Conservation (phyloP, 75 land plant genomes). For the Sequoia sempervirens region DNA sequence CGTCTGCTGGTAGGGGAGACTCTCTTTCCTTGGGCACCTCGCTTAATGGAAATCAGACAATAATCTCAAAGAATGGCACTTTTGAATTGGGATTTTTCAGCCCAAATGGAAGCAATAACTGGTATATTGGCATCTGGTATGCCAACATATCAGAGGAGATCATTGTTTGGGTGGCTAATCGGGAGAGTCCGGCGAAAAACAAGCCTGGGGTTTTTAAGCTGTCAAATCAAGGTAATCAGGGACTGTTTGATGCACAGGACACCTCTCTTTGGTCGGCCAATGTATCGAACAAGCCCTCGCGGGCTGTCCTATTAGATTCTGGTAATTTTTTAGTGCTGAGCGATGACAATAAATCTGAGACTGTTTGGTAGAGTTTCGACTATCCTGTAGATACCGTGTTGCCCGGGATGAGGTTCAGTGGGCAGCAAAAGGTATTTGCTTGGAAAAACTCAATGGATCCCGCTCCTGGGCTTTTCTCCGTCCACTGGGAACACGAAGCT, state of each 20-base stretch:
- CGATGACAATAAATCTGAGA: background rate
- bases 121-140: constrained; percentile 57
- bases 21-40: constrained; percentile 19
- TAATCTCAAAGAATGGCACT: constrained; percentile 28
- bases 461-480: constrained; percentile 29
- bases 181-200: constrained; percentile 28
- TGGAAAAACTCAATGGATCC: constrained; percentile 41
- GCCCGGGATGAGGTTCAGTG: constrained; percentile 29
- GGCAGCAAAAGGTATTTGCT: constrained; percentile 8
- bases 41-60: constrained; percentile 25
- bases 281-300: background rate
- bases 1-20: background rate
- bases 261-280: constrained; percentile 11
- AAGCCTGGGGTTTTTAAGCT: constrained; percentile 15
- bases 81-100: constrained; percentile 55
- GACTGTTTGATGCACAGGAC: constrained; percentile 11
- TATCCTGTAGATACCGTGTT: constrained; percentile 52
- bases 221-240: constrained; percentile 24
- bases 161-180: constrained; percentile 61
- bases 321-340: constrained; percentile 37
- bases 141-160: background rate
- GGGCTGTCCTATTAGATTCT: constrained; percentile 18
- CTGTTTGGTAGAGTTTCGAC: constrained; percentile 51
- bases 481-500: constrained; percentile 16
- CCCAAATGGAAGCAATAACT: constrained; percentile 18